Evolutionary conservation across 768 basidiomycete genomes (phyloP), one percentile per base, ranked within the genome.

Genomic region (Cubamyces sp.): DNA sequence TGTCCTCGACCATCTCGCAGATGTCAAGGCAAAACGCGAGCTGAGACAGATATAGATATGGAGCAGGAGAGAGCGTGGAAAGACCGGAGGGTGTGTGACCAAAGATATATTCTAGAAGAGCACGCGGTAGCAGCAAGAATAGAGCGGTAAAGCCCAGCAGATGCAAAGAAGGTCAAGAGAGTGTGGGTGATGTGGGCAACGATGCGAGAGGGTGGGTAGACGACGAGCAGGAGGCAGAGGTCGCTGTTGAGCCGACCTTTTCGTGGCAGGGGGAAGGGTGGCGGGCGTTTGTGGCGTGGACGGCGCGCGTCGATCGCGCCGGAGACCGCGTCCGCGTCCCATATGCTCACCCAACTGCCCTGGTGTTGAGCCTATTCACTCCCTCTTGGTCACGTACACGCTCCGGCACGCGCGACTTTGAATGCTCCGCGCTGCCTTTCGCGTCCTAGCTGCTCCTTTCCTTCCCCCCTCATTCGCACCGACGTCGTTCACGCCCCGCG

Each of bases 1-100:
- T 97, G 78, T 97, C 96, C 69, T 97, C 93, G 25, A 94, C 78
- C 87, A 91, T 90, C 51, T 57, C 30, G 43, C 18, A 21, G 37
- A 26, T 28, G 34, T 30, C 47, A 11, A 51, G 34, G 42, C 9
- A 6, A 43, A n/a, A 49, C 15, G 28, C 37, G 7, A 16, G 19
- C n/a, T 6, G 12, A 30, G 23, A 16, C 21, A 11, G 37, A 41
- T 26, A 28, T 46, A 34, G 47, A 55, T 46, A 43, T 42, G 42
- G 37, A 48, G 61, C 34, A 45, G 54, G 58, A 60, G 60, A 16
- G 59, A 60, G 39, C 51, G 62, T 63, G 62, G 51, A 40, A n/a
- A 55, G 52, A 21, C 48, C 23, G 41, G 25, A 11, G 45, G 41
- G 51, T 49, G 28, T 23, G 19, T n/a, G 58, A 53, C 39, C 49